A percentile compares a stretch with the other conserved stretches of the same genome.
These are phyloP conservation scores for Yarrowia galli DNA, from an alignment of 1,139 yeast species.

Conservation along the genomic window DNA sequence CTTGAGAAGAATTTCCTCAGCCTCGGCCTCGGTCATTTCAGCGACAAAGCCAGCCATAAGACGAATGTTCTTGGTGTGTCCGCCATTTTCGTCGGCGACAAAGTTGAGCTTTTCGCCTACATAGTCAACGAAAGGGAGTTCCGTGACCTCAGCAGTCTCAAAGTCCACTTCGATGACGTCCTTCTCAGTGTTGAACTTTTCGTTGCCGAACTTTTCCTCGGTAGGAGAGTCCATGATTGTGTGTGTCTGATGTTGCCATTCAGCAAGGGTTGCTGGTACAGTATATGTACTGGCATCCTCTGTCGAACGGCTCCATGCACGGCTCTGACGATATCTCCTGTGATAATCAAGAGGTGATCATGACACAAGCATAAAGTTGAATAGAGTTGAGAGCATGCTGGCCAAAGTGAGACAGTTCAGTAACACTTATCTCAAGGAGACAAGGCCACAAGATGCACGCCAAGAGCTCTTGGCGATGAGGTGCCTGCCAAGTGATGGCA, in stretches of 20 bases:
- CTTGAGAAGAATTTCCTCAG: constrained; percentile 3
- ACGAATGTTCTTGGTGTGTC: constrained; percentile 7
- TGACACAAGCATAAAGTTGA: not conserved
- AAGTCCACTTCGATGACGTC: constrained; percentile 3
- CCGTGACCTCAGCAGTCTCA: constrained; percentile 3
- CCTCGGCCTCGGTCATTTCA: not conserved
- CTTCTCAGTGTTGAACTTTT: not conserved
- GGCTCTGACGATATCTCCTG: constrained; percentile 8
- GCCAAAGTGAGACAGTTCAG: not conserved
- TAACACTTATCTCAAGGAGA: not conserved
- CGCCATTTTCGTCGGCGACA: constrained; percentile 3
- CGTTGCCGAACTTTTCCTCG: not conserved
- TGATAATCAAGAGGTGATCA: not conserved
- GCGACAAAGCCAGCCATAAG: constrained; percentile 1
- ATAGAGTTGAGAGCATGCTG: not conserved
- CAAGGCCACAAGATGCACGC: not conserved
- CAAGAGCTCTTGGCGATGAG: constrained; percentile 18
- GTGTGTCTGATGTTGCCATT: not conserved
- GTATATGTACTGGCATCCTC: not conserved
- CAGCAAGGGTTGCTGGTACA: not conserved
- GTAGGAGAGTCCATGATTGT: constrained; percentile 6
- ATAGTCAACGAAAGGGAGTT: not conserved
- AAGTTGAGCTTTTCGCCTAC: constrained; percentile 11
- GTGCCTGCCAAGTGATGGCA: constrained; percentile 1
- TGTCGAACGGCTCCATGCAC: constrained; percentile 7